A percentile compares a stretch with the other conserved stretches of the same genome.
Evolutionary conservation across 371 early-diverging fungal species (phyloP).

Genomic region (Saksenaea vasiformis): DNA sequence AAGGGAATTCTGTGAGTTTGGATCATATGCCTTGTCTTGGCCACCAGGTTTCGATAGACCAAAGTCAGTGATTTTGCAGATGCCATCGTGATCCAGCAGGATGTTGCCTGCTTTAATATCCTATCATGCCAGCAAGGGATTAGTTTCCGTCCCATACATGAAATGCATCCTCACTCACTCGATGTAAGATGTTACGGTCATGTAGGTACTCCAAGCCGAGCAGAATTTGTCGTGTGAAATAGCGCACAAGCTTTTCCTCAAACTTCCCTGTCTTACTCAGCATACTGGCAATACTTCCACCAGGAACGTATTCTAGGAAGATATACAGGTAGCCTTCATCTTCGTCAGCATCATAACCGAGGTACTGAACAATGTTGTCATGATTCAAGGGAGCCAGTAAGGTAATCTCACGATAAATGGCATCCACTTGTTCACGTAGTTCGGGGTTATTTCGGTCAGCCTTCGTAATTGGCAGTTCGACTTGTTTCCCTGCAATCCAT

Average conservation of each 20-base stretch:
- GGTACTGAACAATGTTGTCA: slow-evolving; percentile 92
- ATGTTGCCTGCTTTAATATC: slow-evolving; percentile 97
- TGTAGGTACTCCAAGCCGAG: slow-evolving; percentile 96
- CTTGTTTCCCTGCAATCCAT: slow-evolving; percentile 98
- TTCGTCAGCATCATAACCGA: slow-evolving; percentile 63
- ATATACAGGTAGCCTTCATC: slow-evolving; percentile 82
- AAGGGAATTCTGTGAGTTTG: slow-evolving; percentile 46
- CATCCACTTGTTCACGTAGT: slow-evolving; percentile 37
- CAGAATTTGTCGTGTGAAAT: slow-evolving; percentile 88
- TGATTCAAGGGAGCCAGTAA: slow-evolving; percentile 75
- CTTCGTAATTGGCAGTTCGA: slow-evolving; percentile 75
- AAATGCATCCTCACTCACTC: slow-evolving; percentile 44
- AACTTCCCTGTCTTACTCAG: slow-evolving; percentile 83
- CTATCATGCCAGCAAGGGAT: slow-evolving; percentile 15
- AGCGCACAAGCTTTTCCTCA: slow-evolving; percentile 78
- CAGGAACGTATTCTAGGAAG: slow-evolving; percentile 97
- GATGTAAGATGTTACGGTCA: slow-evolving; percentile 90
- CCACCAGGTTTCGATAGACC: slow-evolving; percentile 92
- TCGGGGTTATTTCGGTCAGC: slow-evolving; percentile 46
- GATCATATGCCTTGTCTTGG: slow-evolving; percentile 53
- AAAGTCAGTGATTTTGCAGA: slow-evolving; percentile 98
- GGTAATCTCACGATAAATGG: slow-evolving; percentile 45
- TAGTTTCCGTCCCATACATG: not conserved
- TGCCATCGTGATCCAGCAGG: slow-evolving; percentile 85
- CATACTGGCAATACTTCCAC: slow-evolving; percentile 90